phyloP scores from a whole-genome alignment of 148 eudicot species.

The Heliamphora exappendiculata region DNA sequence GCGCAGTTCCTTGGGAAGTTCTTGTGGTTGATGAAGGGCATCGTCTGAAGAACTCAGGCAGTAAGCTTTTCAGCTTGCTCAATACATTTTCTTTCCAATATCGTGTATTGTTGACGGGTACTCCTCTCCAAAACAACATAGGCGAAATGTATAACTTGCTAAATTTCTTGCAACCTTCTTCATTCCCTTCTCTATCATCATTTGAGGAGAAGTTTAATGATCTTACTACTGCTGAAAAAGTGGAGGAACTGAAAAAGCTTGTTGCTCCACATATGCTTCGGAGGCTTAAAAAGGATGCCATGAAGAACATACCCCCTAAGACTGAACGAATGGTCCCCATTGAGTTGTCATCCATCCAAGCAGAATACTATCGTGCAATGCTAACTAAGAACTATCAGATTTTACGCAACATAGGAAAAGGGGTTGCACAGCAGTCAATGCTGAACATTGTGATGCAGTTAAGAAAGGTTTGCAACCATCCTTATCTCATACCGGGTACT shows the following conservation, averaged over 20 bases:
- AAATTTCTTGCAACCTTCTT: constrained; percentile 81
- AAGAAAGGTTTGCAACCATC: constrained; percentile 96
- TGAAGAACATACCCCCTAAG: constrained; percentile 98
- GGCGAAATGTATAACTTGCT: constrained; percentile 94
- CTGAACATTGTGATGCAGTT: constrained; percentile 96
- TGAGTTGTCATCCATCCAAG: constrained; percentile 89
- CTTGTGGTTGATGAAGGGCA: constrained; percentile 98
- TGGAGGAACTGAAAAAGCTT: constrained; percentile 90
- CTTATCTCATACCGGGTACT: constrained; percentile 94
- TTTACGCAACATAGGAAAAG: constrained; percentile 85
- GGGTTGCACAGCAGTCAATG: constrained; percentile 92
- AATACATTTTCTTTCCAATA: constrained; percentile 87
- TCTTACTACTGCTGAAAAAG: constrained; percentile 80
- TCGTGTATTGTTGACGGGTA: constrained; percentile 90
- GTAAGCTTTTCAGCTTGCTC: constrained; percentile 87
- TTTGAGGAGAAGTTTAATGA: constrained; percentile 95
- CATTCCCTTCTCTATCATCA: constrained; percentile 78
- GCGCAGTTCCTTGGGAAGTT: constrained; percentile 95
- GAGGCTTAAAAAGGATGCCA: constrained; percentile 91
- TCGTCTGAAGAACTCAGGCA: constrained; percentile 76
- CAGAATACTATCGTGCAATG: constrained; percentile 98
- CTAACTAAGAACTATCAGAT: constrained; percentile 93
- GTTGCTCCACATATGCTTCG: constrained; percentile 99
- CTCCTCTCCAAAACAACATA: constrained; percentile 92
- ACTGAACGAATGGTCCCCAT: constrained; percentile 96